These are phyloP conservation scores for Solanum chmielewskii DNA, from an alignment of 257 asterid species.

Conservation along the genomic window DNA sequence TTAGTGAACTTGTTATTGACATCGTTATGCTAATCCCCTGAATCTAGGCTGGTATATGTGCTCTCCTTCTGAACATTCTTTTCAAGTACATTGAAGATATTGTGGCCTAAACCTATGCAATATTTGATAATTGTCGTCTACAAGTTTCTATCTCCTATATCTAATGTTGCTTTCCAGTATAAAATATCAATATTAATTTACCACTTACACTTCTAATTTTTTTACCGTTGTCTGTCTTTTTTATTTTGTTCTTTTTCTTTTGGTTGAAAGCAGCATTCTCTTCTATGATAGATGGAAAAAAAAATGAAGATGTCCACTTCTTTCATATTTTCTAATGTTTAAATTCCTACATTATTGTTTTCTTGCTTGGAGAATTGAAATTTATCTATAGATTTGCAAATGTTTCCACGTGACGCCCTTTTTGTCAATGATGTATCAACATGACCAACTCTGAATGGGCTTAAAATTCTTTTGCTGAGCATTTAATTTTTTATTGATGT, in stretches of 20 bases:
- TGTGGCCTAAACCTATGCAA: background rate
- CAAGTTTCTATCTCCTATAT: background rate
- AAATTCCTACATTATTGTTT: background rate
- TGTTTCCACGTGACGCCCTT: background rate
- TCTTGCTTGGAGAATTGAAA: background rate
- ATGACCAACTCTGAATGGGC: background rate
- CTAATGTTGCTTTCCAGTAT: background rate
- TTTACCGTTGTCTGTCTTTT: background rate
- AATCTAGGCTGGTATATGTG: constrained; percentile 33
- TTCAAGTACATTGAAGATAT: constrained; percentile 85
- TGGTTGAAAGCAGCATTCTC: constrained; percentile 53
- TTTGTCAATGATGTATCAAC: background rate
- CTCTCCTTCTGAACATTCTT: constrained; percentile 45
- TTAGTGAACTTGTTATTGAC: background rate
- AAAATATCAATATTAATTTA: background rate
- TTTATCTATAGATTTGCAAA: background rate
- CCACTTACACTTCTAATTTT: background rate
- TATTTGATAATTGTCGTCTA: background rate
- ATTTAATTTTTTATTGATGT: background rate
- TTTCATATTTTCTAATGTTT: constrained; percentile 7
- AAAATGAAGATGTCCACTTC: constrained; percentile 43
- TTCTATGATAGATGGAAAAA: constrained; percentile 81
- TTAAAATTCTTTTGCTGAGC: background rate
- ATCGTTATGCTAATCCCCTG: background rate
- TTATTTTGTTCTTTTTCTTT: background rate